phyloP scores from a whole-genome alignment of 2,329 filamentous ascomycete species.

The Stenocarpella maydis region DNA sequence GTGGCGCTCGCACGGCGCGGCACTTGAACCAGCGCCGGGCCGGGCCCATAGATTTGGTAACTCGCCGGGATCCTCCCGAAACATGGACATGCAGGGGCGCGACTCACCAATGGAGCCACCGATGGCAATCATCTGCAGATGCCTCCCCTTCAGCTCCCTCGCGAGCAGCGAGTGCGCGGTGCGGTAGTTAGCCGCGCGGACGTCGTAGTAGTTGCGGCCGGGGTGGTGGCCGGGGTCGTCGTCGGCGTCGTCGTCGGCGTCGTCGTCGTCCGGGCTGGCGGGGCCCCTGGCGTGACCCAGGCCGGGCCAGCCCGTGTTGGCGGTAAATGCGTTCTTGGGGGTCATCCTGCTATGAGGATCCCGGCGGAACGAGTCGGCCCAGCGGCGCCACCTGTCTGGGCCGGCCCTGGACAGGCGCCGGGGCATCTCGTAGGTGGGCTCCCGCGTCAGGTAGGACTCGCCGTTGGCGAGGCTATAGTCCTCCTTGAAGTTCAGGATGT shows the following conservation, averaged over 20 bases:
- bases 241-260: constrained; percentile 8
- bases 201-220: constrained; percentile 61
- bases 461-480: constrained; percentile 58
- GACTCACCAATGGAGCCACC: constrained; percentile 81
- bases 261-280: constrained; percentile 34
- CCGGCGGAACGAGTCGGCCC: constrained; percentile 70
- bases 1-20: neutral
- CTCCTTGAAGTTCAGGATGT: constrained; percentile 66
- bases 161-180: constrained; percentile 80
- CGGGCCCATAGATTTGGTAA: neutral
- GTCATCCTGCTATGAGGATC: constrained; percentile 62
- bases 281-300: constrained; percentile 37
- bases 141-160: constrained; percentile 80
- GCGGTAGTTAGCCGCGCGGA: constrained; percentile 70
- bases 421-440: constrained; percentile 54
- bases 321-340: constrained; percentile 44
- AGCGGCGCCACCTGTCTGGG: constrained; percentile 44
- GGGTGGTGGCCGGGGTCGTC: constrained; percentile 41
- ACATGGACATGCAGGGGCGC: neutral
- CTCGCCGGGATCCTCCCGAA: neutral
- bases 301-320: constrained; percentile 30
- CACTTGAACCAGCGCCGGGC: constrained; percentile 1
- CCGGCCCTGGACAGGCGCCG: constrained; percentile 38
- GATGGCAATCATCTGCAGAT: constrained; percentile 98
- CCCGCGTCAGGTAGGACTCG: constrained; percentile 61